Base-by-base conservation (phyloP, 228 moss, liverwort and hornwort genomes). In the Sphagnum fallax region DNA sequence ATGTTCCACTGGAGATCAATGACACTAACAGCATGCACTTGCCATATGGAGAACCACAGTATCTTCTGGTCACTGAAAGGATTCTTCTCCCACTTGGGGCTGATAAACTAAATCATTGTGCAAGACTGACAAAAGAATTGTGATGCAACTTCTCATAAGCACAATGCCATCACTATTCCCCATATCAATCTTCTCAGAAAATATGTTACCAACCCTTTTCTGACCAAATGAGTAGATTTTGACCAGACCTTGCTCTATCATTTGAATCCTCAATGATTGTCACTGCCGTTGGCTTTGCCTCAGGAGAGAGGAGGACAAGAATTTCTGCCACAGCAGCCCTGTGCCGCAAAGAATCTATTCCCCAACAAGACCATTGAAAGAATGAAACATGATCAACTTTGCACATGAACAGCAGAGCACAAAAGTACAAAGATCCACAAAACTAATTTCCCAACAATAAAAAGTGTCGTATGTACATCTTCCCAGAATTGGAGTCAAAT, bases 281-380 rank as follows among this genome's bases (percentile, higher is more conserved):
- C 18, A 94, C 74, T 67, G 93, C 93, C 67, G 85, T 85, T 4
- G 76, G 63, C 71, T 89, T 98, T 8, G 84, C 83, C 48, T 84
- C 83, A 4, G 94, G 94, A 58, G 82, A 87, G 8, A 98, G 90
- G 52, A 91, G 87, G 49, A 83, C 83, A 67, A 84, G 77, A 75
- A 84, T 79, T 76, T 98, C 93, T 47, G 98, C 94, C 49, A 90
- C 94, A 53, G 94, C 90, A 59, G 81, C 98, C 75, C 94, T 90
- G 71, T 92, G 94, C 74, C 77, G 83, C 75, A 98, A 61, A 57
- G 92, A 93, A 74, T 84, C 83, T 84, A 78, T 66, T 62, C 66
- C 55, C 69, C 59, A 32, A 32, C 32, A 32, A 2, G 2, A 32
- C 32, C 32, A 32, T 32, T 1, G 2, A 32, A 32, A 32, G 2